These are phyloP conservation scores for Salix koriyanagi DNA, from an alignment of 345 rosid species.

Conservation along the genomic window DNA sequence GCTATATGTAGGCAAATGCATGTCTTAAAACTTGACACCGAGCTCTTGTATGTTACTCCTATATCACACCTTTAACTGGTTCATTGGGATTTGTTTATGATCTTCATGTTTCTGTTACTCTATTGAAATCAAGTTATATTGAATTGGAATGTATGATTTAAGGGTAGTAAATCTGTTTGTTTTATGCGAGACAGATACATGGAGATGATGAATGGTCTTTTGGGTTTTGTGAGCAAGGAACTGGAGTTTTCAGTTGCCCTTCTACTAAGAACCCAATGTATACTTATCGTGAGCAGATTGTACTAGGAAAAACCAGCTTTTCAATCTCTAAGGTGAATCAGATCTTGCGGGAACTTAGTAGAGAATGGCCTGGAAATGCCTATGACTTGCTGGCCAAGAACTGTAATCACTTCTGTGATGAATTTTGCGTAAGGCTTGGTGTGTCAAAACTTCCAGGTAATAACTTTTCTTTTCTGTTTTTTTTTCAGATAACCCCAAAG, in stretches of 20 bases:
- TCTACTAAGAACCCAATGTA: slow-evolving; percentile 85
- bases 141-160: background rate
- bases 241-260: slow-evolving; percentile 89
- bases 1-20: background rate
- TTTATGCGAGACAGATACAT: slow-evolving; percentile 47
- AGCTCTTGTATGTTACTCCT: background rate
- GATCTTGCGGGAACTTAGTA: slow-evolving; percentile 73
- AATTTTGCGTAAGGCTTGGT: slow-evolving; percentile 75
- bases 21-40: background rate
- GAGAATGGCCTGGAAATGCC: slow-evolving; percentile 75
- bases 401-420: slow-evolving; percentile 96
- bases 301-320: slow-evolving; percentile 63
- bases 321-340: slow-evolving; percentile 66
- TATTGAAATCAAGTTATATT: background rate
- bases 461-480: background rate
- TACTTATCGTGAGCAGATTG: slow-evolving; percentile 66
- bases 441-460: slow-evolving; percentile 92
- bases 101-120: background rate
- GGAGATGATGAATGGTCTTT: slow-evolving; percentile 96
- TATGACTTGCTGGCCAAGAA: slow-evolving; percentile 85
- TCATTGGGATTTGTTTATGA: background rate
- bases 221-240: slow-evolving; percentile 89
- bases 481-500: background rate
- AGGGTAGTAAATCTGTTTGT: slow-evolving; percentile 15
- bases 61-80: background rate